phyloP scores from a whole-genome alignment of 148 eudicot species.

The Hydrangea macrophylla region DNA sequence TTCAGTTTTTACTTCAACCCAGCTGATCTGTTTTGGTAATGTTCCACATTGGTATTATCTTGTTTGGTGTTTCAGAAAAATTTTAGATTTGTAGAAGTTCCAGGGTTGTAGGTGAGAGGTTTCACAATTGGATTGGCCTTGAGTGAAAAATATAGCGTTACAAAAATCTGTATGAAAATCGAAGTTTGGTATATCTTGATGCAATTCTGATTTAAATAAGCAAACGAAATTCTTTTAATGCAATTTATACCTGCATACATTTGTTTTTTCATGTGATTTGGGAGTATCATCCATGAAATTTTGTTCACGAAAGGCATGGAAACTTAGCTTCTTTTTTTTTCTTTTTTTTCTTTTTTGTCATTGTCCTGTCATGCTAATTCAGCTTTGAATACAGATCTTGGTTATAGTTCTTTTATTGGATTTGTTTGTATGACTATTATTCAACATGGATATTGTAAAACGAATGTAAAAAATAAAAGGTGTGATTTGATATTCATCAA shows the following conservation, averaged over 20 bases:
- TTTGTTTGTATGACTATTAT: no score
- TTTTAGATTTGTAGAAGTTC: slow-evolving; percentile 1
- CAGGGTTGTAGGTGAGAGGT: not conserved
- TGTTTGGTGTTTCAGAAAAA: not conserved
- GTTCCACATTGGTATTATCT: slow-evolving; percentile 1
- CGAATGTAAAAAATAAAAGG: no score
- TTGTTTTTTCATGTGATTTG: not conserved
- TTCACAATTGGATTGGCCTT: slow-evolving; percentile 2
- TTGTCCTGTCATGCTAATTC: not conserved
- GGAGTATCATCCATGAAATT: not conserved
- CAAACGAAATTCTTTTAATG: not conserved
- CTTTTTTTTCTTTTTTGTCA: no score
- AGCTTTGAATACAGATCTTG: not conserved
- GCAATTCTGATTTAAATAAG: not conserved
- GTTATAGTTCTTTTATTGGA: no score
- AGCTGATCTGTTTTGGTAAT: slow-evolving; percentile 79
- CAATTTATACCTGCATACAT: not conserved
- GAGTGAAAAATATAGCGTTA: not conserved
- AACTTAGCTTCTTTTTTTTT: no score
- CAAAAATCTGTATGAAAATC: not conserved
- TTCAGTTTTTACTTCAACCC: slow-evolving; percentile 53
- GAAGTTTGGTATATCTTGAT: not conserved
- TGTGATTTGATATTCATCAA: no score
- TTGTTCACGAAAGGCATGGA: no score
- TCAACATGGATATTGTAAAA: no score